Percentiles rank a stretch among this genome's conserved stretches.
Conservation (phyloP, 176 grass and related monocot species). For the Zea mays region Zm-B73-REFERENCE-NAM-5.0 NC_050099.1:208807501-208808000, state of each 20-base stretch:
- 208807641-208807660: not conserved
- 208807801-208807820: not conserved
- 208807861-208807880: slow-evolving; percentile 61
- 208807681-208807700: not conserved
- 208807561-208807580: not conserved
- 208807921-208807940: slow-evolving; percentile 98
- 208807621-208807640: slow-evolving; percentile 3
- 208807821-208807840: slow-evolving; percentile 44
- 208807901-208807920: slow-evolving; percentile 92
- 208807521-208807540: not conserved
- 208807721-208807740: slow-evolving; percentile 9
- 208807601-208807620: not conserved
- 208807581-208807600: not conserved
- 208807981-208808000: slow-evolving; percentile 96
- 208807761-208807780: not conserved
- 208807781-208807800: not conserved
- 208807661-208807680: slow-evolving; percentile 9
- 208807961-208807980: slow-evolving; percentile 95
- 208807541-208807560: not conserved
- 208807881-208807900: slow-evolving; percentile 94
- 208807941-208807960: slow-evolving; percentile 95
- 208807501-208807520: not conserved
- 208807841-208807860: not conserved
- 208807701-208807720: not conserved
- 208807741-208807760: no score